These are phyloP conservation scores for Pichia sp. DNA, from an alignment of 1,139 yeast species.

Conservation along the genomic window DNA sequence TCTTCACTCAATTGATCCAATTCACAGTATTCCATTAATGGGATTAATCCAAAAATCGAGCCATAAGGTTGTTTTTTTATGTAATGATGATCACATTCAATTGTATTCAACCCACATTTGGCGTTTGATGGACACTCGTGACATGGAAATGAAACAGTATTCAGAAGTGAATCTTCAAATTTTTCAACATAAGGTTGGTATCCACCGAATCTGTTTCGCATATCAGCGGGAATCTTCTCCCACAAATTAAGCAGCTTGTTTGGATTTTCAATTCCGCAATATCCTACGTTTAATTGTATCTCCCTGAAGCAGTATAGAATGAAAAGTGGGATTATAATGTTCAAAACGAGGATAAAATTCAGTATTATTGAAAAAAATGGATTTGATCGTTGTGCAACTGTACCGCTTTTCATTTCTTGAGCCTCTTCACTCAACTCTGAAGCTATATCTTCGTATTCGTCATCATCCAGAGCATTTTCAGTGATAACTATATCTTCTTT, in stretches of 20 bases:
- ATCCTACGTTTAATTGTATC: conserved; percentile 51
- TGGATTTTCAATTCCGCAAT: conserved; percentile 54
- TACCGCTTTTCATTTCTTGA: too few species aligned
- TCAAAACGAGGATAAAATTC: too few species aligned
- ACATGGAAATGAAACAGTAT: conserved; percentile 49
- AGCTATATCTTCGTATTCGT: not conserved
- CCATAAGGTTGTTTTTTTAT: conserved; percentile 48
- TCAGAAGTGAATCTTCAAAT: conserved; percentile 12
- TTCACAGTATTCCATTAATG: conserved; percentile 58
- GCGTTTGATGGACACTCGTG: conserved; percentile 78
- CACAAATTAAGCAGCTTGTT: conserved; percentile 17
- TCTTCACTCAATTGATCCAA: conserved; percentile 71
- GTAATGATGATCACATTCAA: conserved; percentile 67
- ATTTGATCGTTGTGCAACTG: too few species aligned
- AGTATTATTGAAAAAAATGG: too few species aligned
- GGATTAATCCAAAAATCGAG: conserved; percentile 48
- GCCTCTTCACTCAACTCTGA: too few species aligned
- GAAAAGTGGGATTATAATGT: not conserved
- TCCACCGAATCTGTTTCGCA: conserved; percentile 2
- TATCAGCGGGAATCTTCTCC: conserved; percentile 8
- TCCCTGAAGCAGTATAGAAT: conserved; percentile 30
- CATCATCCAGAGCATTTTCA: conserved; percentile 4
- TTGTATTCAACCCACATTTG: conserved; percentile 52
- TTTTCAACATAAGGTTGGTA: conserved; percentile 9
- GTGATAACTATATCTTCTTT: not conserved